Conservation (phyloP, 371 early-diverging fungal species). For the Haplosporangium sp. region DNA sequence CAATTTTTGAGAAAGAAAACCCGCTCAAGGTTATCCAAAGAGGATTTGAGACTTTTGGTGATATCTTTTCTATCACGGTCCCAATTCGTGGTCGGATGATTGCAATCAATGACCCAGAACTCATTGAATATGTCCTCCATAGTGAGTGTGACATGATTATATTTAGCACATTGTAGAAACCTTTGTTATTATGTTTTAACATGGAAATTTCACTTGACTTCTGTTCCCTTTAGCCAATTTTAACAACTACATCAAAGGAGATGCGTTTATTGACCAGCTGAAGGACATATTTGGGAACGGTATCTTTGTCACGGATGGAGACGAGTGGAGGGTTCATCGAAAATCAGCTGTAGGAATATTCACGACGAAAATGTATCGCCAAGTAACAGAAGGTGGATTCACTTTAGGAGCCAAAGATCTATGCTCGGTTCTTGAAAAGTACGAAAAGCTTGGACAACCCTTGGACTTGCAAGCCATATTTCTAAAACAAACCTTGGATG, state of each 20-base stretch:
- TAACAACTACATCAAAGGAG: constrained; percentile 66
- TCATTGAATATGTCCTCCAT: constrained; percentile 37
- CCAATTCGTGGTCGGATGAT: constrained; percentile 43
- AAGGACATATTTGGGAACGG: constrained; percentile 72
- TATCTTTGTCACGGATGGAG: constrained; percentile 73
- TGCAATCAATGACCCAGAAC: constrained; percentile 33
- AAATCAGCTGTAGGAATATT: constrained; percentile 78
- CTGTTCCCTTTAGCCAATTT: constrained; percentile 25
- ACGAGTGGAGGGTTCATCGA: constrained; percentile 70
- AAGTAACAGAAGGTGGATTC: constrained; percentile 54
- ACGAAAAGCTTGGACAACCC: constrained; percentile 7
- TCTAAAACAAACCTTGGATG: constrained; percentile 38
- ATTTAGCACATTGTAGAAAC: too few species aligned
- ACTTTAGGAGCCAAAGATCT: constrained; percentile 20
- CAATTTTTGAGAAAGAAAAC: constrained; percentile 18
- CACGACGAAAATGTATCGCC: constrained; percentile 77
- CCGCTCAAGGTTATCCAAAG: constrained; percentile 11
- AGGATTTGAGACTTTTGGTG: constrained; percentile 26
- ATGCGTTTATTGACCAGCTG: constrained; percentile 38
- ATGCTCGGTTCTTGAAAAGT: constrained; percentile 22
- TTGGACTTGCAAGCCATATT: constrained; percentile 36
- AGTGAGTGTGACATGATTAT: constrained; percentile 20
- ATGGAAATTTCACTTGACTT: not conserved
- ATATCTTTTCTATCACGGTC: constrained; percentile 28
- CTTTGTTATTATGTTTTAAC: too few species aligned